Percentiles rank a stretch among this genome's conserved stretches.
Evolutionary conservation across 768 basidiomycete species (phyloP).

Genomic region (Tylopilus vinaceipallidus): DNA sequence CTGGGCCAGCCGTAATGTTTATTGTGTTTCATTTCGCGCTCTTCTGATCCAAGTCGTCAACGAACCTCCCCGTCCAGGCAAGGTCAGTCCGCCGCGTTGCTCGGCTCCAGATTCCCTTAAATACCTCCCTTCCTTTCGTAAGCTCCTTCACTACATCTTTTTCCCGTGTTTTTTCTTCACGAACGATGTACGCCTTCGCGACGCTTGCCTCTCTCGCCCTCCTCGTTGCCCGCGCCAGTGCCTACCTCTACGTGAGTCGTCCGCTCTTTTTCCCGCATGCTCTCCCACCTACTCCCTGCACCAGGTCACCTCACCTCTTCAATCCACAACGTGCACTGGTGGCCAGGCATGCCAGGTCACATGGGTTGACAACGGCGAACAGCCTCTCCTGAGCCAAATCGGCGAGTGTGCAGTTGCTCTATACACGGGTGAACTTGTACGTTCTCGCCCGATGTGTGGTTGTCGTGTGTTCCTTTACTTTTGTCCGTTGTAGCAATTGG

Average conservation of each 20-base stretch:
- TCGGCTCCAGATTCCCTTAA: conserved; percentile 28
- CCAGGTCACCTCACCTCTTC: conserved; percentile 49
- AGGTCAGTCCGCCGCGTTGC: conserved; percentile 12
- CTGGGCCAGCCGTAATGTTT: conserved; percentile 4
- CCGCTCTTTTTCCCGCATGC: rapidly evolving
- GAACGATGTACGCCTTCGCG: conserved; percentile 15
- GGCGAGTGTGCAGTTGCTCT: conserved; percentile 55
- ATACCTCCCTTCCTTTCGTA: conserved; percentile 9
- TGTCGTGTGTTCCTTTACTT: background rate
- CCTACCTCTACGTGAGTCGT: conserved; percentile 21
- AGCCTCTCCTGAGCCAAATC: conserved; percentile 48
- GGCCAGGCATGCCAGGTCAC: conserved; percentile 51
- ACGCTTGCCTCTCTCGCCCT: conserved; percentile 18
- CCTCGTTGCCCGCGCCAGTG: conserved; percentile 16
- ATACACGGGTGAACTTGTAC: conserved; percentile 54
- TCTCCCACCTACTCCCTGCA: background rate
- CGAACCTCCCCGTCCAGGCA: conserved; percentile 2
- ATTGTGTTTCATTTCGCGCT: conserved; percentile 12
- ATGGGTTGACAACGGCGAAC: conserved; percentile 64
- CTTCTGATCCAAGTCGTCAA: background rate
- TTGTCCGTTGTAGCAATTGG: conserved; percentile 42
- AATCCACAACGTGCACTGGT: conserved; percentile 46
- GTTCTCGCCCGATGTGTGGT: conserved; percentile 14
- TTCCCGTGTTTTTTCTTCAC: background rate
- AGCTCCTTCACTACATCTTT: background rate